Base-by-base conservation (phyloP, 2,329 filamentous ascomycete species). In the Trichoderma pleuroti region DNA sequence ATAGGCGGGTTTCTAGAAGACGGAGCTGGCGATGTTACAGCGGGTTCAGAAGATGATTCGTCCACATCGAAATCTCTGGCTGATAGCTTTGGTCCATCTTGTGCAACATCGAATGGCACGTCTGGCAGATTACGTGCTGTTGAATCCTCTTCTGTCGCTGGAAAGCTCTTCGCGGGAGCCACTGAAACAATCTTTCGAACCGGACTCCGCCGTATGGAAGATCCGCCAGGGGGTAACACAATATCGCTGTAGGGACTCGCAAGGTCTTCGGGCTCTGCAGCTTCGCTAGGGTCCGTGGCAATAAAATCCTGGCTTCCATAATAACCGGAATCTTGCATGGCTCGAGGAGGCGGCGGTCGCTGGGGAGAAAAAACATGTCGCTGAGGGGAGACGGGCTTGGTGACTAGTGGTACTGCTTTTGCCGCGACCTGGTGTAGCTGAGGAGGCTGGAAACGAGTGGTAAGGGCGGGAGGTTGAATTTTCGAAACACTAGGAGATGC, bases 321-420 rank as follows among this genome's bases (percentile, higher is more conserved):
- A 76, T 93, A 93, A 32, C 91, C 91, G 39, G 91, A 93, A 75
- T 93, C 91, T 42, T 81, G 79, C 2, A 74, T 75, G 46, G 72
- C 74, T 14, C 74, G 72, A 28, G 74, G 74, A 28, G 74, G 74
- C n/a, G 74, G 72, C 10, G 70, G 34, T 26, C 74, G 75, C 70
- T 76, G 80, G n/a, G 79, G 77, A 10, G 79, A 79, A 28, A 76
- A 78, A 30, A 76, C 57, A 36, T 78, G 75, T 69, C 80, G 78
- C 52, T 78, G 75, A 21, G 80, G 78, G 36, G 80, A 77, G 11
- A 78, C 74, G 8, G 75, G 72, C 71, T 80, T 82, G 16, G 76
- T 74, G n/a, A 77, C 78, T 69, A 77, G 82, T 34, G 78, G 78
- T 12, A 75, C 78, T 74, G 77, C 79, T 46, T 76, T 75, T 7